phyloP scores from a whole-genome alignment of 164 flowering plant genomes.

The Chimonanthus praecox region DNA sequence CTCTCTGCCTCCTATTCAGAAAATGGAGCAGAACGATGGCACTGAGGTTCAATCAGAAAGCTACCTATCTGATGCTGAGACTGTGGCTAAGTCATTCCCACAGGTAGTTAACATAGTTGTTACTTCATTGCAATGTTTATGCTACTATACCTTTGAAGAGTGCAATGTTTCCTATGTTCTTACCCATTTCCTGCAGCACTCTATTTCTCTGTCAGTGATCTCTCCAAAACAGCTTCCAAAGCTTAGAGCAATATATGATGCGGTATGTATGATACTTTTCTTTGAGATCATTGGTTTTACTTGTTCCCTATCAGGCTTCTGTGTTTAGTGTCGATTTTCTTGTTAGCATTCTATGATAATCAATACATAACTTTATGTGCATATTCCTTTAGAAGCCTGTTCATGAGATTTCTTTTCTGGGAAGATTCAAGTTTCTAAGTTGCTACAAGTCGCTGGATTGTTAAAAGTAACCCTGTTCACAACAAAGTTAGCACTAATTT shows the following conservation, averaged over 20 bases:
- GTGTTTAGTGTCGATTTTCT: not conserved
- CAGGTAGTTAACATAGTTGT: conserved; percentile 38
- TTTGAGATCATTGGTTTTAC: not conserved
- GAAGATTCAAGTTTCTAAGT: no score
- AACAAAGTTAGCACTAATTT: no score
- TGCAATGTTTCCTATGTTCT: not conserved
- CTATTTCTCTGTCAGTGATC: conserved; percentile 76
- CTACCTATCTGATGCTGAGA: conserved; percentile 72
- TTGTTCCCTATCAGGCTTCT: not conserved
- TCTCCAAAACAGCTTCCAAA: conserved; percentile 88
- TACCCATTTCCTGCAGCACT: conserved; percentile 50
- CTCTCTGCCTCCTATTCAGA: conserved; percentile 49
- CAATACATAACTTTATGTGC: not conserved
- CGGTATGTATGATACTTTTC: conserved; percentile 40
- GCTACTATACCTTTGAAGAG: not conserved
- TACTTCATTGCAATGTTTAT: not conserved
- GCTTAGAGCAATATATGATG: conserved; percentile 65
- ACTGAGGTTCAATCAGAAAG: conserved; percentile 50
- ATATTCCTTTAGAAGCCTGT: not conserved
- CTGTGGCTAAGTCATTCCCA: conserved; percentile 69
- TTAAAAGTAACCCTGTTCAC: no score
- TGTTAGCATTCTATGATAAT: not conserved
- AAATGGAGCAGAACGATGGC: conserved; percentile 47
- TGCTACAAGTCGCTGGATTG: no score
- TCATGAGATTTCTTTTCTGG: not conserved